Evolutionary conservation across 2,329 filamentous ascomycete species (phyloP), one percentile per base, ranked within the genome.

Genomic region (Beauveria varroae): DNA sequence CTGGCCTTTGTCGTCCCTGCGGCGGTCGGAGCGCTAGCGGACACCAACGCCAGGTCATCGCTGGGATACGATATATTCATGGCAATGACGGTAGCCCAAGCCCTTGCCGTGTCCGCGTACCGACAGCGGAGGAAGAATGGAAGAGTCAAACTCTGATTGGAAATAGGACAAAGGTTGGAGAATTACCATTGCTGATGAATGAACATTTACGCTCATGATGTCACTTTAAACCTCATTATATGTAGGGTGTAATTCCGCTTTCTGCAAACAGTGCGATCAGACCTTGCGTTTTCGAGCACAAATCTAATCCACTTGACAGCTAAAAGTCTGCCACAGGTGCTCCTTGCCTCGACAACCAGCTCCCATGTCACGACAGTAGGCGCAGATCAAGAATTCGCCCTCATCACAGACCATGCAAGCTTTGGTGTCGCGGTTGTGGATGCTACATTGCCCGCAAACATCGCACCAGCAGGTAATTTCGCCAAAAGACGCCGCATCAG

Each of bases 341-440:
- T 54, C 57, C 9, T n/a, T 60, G 6, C 57, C 57, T n/a, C 57
- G 37, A 12, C 57, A 60, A 5, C 7, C 7, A 3, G 57, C 57
- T 1, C 28, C 49, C 14, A 24, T 7, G 0, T 55, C 52, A 3
- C 60, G 30, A 30, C 64, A 66, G 24, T 62, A 60, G 0, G 22
- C 47, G 9, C 65, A 66, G 12, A 62, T 51, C 10, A 64, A 44
- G 30, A 65, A 65, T n/a, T 59, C 57, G 34, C 63, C 64, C 5
- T 41, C 60, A 34, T 66, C 58, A 40, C 65, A 65, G 1, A 50
- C 55, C 6, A 47, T 24, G 26, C 65, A 65, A 26, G 63, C 49
- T 14, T 51, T 14, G 20, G 52, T 14, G 40, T 61, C 22, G 14
- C 34, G 18, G 40, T 28, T 20, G 43, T 57, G n/a, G 30, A 60